Base-by-base conservation (phyloP, 2,329 filamentous ascomycete species). In the Pestalotiopsis sp. region DNA sequence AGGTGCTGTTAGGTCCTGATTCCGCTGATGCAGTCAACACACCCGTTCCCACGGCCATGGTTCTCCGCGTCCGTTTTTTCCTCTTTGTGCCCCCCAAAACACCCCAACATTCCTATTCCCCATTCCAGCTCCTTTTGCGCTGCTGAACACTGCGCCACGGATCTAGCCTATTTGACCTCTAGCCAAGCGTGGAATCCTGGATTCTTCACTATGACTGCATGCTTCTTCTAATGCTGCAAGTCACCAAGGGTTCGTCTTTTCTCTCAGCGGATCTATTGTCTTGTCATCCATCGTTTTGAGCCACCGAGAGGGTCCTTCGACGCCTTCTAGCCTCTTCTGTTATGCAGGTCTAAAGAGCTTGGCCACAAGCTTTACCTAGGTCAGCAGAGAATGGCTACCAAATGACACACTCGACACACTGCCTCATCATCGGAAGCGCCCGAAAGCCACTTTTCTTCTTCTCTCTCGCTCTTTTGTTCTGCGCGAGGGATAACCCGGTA, bases 21-120 rank as follows among this genome's bases (percentile, higher is more conserved):
- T 35, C 24, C 13, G 24, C n/a, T 14, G n/a, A 58, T 13, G 13
- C 22, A 38, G 24, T 20, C 58, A 35, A 44, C 14, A 30, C 14
- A 30, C 10, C 20, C 22, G 60, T 52, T 63, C 60, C 60, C 60
- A 52, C 60, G 60, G 60, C 60, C 60, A 63, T 48, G 60, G 60
- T 48, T 48, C 60, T 63, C 60, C 60, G 60, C 60, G n/a, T 44
- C 38, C 60, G 48, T 7, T 24, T 39, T 39, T 52, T 39, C 6
- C 3, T 26, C 38, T 20, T 6, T 48, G 30, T 35, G 30, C 38
- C 6, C 56, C 20, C 22, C 22, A 22, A 22, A 22, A 22, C 17
- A 26, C 56, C 22, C 56, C 56, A 26, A 58, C 56, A 35, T 58
- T 22, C 26, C 30, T 35, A 35, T 35, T 35, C 30, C 30, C 30